These are phyloP conservation scores for Globisporangium cystogenes DNA, from an alignment of 352 stramenopile genomes.

Conservation along the genomic window DNA sequence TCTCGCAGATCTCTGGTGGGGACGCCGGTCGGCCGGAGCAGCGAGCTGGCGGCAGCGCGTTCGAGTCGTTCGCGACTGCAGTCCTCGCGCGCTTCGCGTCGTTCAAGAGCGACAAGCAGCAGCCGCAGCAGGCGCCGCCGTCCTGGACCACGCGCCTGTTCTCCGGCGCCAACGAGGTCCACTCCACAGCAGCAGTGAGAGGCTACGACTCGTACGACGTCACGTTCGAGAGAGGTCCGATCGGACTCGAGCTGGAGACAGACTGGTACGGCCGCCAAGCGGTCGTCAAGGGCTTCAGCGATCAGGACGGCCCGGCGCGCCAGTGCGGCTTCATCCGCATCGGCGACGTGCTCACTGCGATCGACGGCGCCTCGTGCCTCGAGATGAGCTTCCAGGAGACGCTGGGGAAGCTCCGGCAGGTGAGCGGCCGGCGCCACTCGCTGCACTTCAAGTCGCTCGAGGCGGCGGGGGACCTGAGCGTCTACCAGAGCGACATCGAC, in stretches of 20 bases:
- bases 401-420: conserved; percentile 31
- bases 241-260: conserved; percentile 64
- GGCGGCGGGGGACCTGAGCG: conserved; percentile 52
- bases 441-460: conserved; percentile 78
- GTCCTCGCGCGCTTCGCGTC: conserved; percentile 7
- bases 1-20: neutral
- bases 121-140: neutral
- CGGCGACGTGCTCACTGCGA: conserved; percentile 67
- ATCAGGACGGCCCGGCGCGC: conserved; percentile 43
- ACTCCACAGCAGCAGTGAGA: conserved; percentile 12
- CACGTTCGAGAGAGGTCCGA: conserved; percentile 53
- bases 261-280: conserved; percentile 71
- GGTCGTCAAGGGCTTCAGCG: conserved; percentile 63
- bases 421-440: conserved; percentile 37
- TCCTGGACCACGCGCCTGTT: conserved; percentile 10
- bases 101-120: neutral
- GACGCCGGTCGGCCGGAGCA: neutral
- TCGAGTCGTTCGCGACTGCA: conserved; percentile 6
- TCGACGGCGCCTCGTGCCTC: conserved; percentile 65
- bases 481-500: conserved; percentile 57
- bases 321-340: conserved; percentile 57
- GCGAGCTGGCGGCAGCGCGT: neutral
- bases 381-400: conserved; percentile 64
- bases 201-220: conserved; percentile 72
- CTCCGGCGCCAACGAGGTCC: conserved; percentile 6